Evolutionary conservation across 2,329 filamentous ascomycete genomes (phyloP).

Genomic region (Aulographum hederae): DNA sequence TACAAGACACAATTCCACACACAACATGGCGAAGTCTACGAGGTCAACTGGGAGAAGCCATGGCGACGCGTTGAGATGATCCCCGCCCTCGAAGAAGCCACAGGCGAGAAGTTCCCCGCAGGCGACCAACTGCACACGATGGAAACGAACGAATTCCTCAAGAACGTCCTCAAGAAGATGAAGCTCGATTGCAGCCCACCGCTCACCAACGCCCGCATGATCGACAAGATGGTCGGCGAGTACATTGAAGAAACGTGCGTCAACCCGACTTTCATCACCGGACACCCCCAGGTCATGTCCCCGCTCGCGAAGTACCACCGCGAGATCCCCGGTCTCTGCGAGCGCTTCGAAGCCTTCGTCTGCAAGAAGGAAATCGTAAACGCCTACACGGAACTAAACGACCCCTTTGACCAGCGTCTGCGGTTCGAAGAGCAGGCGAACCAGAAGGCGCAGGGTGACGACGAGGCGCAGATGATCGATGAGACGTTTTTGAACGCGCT

Average conservation of each 20-base stretch:
- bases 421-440: conserved; percentile 88
- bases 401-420: conserved; percentile 83
- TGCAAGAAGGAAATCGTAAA: conserved; percentile 96
- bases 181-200: conserved; percentile 81
- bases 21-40: conserved; percentile 56
- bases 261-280: conserved; percentile 81
- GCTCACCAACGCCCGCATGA: conserved; percentile 84
- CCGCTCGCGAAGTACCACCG: conserved; percentile 94
- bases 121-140: conserved; percentile 76
- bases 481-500: conserved; percentile 86
- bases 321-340: conserved; percentile 62
- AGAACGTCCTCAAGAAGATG: conserved; percentile 68
- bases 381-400: conserved; percentile 94
- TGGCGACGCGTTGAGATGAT: conserved; percentile 97
- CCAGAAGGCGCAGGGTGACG: conserved; percentile 92
- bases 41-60: conserved; percentile 90
- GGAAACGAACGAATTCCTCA: conserved; percentile 79
- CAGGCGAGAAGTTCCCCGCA: conserved; percentile 84
- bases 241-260: conserved; percentile 87
- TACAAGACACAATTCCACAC: conserved; percentile 78
- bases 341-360: conserved; percentile 95
- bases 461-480: conserved; percentile 89
- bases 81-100: conserved; percentile 70
- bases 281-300: conserved; percentile 73
- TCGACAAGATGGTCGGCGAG: conserved; percentile 78